These are phyloP conservation scores for Catenaria anguillulae DNA, from an alignment of 371 early-diverging fungal species.

Conservation along the genomic window DNA sequence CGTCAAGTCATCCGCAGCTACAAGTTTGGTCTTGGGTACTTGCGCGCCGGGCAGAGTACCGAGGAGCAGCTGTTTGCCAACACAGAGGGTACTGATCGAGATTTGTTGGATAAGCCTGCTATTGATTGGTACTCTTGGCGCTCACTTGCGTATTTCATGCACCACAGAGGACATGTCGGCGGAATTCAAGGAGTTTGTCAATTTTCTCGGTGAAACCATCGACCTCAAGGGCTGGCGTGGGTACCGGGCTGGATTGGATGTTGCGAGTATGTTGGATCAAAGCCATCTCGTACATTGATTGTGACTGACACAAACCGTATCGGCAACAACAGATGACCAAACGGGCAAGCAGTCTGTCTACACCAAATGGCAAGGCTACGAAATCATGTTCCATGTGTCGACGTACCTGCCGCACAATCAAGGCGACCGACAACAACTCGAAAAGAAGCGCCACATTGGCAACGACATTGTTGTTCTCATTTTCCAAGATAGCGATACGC, in stretches of 20 bases:
- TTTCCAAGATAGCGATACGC: constrained; percentile 26
- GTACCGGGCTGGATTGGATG: constrained; percentile 68
- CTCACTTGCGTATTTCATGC: no score
- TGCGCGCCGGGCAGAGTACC: constrained; percentile 45
- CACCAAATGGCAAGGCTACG: constrained; percentile 61
- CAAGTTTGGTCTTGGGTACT: constrained; percentile 61
- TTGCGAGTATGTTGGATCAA: constrained; percentile 51
- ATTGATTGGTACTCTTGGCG: no score
- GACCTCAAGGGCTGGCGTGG: constrained; percentile 56
- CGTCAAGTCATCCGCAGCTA: constrained; percentile 43
- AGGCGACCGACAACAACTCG: constrained; percentile 57
- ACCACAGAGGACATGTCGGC: constrained; percentile 28
- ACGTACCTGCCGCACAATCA: constrained; percentile 54
- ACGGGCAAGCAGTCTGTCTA: constrained; percentile 55
- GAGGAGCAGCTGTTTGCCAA: constrained; percentile 69
- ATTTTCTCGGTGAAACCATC: constrained; percentile 52
- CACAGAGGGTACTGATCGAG: constrained; percentile 12
- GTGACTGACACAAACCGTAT: no score
- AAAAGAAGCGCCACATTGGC: constrained; percentile 70
- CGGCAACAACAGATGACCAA: constrained; percentile 33
- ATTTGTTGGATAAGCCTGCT: no score
- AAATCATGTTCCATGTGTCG: constrained; percentile 77
- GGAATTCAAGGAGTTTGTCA: constrained; percentile 43
- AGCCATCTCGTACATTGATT: no score
- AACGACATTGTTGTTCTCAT: constrained; percentile 49